A percentile compares a stretch with the other conserved stretches of the same genome.
phyloP scores from a whole-genome alignment of 148 eudicot species.

The Persicaria maculosa region DNA sequence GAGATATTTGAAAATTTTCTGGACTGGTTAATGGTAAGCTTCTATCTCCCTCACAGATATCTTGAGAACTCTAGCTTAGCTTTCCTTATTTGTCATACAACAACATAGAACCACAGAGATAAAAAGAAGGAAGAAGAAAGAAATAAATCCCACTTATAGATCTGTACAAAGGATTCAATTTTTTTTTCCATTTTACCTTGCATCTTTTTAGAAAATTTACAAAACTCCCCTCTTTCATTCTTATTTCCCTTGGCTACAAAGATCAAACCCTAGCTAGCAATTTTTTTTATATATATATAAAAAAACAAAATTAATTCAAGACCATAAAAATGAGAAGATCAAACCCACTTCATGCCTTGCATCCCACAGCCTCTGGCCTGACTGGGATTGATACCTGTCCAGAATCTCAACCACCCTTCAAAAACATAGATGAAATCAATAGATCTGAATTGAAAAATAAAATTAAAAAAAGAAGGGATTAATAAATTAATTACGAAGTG shows the following conservation, averaged over 20 bases:
- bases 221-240: conserved; percentile 11
- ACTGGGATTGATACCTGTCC: conserved; percentile 49
- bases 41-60: conserved; percentile 24
- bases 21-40: conserved; percentile 23
- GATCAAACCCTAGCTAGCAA: conserved; percentile 19
- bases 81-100: conserved; percentile 27
- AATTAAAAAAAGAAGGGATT: not conserved
- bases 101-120: conserved; percentile 16
- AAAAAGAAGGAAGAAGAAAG: conserved; percentile 15
- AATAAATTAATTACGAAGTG: conserved; percentile 32
- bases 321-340: not conserved
- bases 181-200: conserved; percentile 19
- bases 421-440: not conserved
- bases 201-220: conserved; percentile 30
- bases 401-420: conserved; percentile 60
- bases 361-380: conserved; percentile 81
- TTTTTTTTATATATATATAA: not conserved
- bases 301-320: not conserved
- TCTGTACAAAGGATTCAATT: conserved; percentile 39
- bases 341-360: conserved; percentile 75
- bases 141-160: conserved; percentile 40
- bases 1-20: not conserved
- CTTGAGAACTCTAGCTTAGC: conserved; percentile 24
- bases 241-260: conserved; percentile 17
- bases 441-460: not conserved